phyloP scores from a whole-genome alignment of 805 yeast genomes.

The Zygotorulaspora danielsina region DNA sequence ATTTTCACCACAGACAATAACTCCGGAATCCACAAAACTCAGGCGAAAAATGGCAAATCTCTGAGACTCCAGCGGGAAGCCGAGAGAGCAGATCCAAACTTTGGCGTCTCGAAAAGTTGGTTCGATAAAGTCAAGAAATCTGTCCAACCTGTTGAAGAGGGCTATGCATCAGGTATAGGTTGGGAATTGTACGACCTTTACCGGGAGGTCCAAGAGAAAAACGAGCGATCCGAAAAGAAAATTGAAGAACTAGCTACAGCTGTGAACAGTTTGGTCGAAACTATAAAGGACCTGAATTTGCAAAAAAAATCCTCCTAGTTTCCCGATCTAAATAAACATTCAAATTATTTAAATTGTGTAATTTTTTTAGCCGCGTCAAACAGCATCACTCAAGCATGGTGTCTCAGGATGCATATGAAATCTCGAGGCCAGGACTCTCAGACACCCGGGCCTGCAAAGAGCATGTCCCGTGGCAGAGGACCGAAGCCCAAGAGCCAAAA shows the following conservation, averaged over 20 bases:
- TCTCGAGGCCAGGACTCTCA: too few relatives aligned
- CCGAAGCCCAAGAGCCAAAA: too few relatives aligned
- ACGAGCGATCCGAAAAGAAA: constrained; percentile 14
- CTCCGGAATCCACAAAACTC: constrained; percentile 34
- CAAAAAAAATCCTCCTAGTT: constrained; percentile 6
- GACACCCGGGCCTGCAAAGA: too few relatives aligned
- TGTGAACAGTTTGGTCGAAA: constrained; percentile 16
- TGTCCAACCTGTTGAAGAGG: constrained; percentile 58
- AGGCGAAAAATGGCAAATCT: constrained; percentile 30
- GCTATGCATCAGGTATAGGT: constrained; percentile 51
- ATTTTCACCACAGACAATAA: constrained; percentile 26
- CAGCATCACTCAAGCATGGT: too few relatives aligned
- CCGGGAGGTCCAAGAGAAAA: constrained; percentile 42
- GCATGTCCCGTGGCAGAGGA: too few relatives aligned
- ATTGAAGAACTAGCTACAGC: constrained; percentile 17
- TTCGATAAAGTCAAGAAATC: constrained; percentile 41
- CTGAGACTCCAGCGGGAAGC: constrained; percentile 55
- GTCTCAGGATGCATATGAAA: too few relatives aligned
- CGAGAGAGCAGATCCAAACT: constrained; percentile 65
- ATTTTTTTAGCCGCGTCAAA: too few relatives aligned
- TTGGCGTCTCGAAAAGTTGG: constrained; percentile 54
- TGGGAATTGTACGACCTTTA: constrained; percentile 61
- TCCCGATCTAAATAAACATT: too few relatives aligned
- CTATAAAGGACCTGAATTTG: constrained; percentile 20
- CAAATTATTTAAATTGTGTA: too few relatives aligned